A percentile compares a stretch with the other conserved stretches of the same genome.
Evolutionary conservation across 1,139 yeast genomes (phyloP).

Genomic region (Sugiyamaella xylanicola): DNA sequence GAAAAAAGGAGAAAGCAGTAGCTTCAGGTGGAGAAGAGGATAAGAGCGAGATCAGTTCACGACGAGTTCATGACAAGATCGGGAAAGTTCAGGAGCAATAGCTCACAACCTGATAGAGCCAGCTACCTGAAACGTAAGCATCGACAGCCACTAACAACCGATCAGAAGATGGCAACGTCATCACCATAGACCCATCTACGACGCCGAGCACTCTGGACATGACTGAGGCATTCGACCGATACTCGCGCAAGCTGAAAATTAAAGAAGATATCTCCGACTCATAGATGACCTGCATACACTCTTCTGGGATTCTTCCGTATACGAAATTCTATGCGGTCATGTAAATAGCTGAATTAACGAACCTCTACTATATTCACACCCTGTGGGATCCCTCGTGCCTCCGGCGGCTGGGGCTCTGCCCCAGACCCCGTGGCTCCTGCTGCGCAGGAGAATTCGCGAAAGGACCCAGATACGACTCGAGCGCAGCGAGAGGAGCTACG

Average conservation of each 20-base stretch:
- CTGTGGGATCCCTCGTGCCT: neutral
- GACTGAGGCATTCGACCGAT: slow-evolving; percentile 51
- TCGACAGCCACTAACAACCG: slow-evolving; percentile 8
- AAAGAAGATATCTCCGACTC: slow-evolving; percentile 45
- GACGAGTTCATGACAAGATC: no score
- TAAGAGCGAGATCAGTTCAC: no score
- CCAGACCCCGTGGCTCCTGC: neutral
- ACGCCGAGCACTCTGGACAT: slow-evolving; percentile 43
- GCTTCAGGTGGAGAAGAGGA: no score
- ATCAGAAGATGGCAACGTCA: slow-evolving; percentile 66
- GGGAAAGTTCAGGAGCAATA: no score
- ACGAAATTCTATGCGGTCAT: slow-evolving; percentile 5
- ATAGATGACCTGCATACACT: no score
- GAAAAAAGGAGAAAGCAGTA: no score
- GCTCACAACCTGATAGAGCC: no score
- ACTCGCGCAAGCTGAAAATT: slow-evolving; percentile 59
- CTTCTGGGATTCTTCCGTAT: no score
- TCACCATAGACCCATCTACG: slow-evolving; percentile 66
- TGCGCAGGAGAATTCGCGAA: no score
- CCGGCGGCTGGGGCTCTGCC: neutral
- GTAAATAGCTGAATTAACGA: slow-evolving; percentile 11
- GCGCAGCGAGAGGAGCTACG: no score
- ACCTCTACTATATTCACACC: neutral
- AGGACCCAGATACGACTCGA: no score
- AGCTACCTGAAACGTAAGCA: no score